Conservation (phyloP, 2,329 filamentous ascomycete genomes). For the Pyrenochaeta sp. region DNA sequence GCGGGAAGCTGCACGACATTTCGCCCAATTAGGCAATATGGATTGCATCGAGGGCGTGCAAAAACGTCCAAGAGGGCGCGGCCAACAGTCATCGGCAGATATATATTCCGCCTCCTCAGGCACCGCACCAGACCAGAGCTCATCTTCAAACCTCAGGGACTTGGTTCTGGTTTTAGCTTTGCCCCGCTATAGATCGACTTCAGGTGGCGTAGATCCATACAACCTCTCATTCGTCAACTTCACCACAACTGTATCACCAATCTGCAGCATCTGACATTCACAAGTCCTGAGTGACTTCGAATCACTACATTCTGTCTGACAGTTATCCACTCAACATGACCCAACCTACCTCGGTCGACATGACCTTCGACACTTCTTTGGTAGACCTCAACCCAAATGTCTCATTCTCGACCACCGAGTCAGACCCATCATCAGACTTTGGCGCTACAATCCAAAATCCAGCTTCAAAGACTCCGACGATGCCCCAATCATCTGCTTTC, state of each 20-base stretch:
- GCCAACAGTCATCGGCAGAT: conserved; percentile 19
- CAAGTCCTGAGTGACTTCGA: no score
- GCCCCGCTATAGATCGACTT: conserved; percentile 2
- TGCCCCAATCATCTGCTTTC: conserved; percentile 8
- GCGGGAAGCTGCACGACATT: conserved; percentile 34
- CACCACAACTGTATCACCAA: no score
- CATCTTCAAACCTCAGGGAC: conserved; percentile 15
- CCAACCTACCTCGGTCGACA: conserved; percentile 42
- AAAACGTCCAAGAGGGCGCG: conserved; percentile 21
- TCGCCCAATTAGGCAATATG: conserved; percentile 29
- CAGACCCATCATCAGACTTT: conserved; percentile 35
- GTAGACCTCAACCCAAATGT: conserved; percentile 38
- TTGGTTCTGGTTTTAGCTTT: conserved; percentile 2
- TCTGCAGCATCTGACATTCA: no score
- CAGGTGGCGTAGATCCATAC: not conserved
- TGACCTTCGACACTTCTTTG: conserved; percentile 50
- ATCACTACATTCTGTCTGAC: no score
- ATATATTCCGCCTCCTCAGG: conserved; percentile 29
- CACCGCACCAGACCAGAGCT: conserved; percentile 7
- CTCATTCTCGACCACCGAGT: conserved; percentile 49
- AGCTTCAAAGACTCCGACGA: conserved; percentile 7
- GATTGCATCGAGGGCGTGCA: conserved; percentile 22
- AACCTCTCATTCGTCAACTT: no score
- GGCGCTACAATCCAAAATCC: conserved; percentile 7
- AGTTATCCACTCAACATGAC: conserved; percentile 42